Evolutionary conservation across 345 rosid species (phyloP).

Genomic region (Corymbia maculata): DNA sequence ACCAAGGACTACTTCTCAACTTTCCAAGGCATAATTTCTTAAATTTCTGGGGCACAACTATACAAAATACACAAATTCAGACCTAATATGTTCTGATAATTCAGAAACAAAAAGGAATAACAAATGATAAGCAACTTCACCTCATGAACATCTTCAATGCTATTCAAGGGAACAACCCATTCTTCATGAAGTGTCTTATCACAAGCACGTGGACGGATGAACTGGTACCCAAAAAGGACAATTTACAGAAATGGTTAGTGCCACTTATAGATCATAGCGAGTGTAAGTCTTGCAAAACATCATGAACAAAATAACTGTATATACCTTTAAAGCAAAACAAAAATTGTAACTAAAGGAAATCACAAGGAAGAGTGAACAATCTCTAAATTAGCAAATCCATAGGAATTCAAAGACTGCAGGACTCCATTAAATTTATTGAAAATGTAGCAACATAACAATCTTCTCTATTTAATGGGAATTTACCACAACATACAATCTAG

Average conservation of each 20-base stretch:
- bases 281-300: background rate
- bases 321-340: background rate
- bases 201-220: constrained; percentile 74
- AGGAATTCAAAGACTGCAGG: background rate
- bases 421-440: background rate
- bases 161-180: constrained; percentile 68
- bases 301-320: background rate
- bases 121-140: constrained; percentile 17
- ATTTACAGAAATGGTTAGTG: background rate
- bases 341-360: background rate
- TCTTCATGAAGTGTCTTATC: constrained; percentile 89
- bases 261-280: background rate
- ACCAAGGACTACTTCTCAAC: constrained; percentile 87
- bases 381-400: background rate
- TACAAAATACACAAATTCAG: background rate
- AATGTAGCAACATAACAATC: background rate
- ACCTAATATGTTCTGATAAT: background rate
- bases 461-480: background rate
- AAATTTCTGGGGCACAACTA: constrained; percentile 52
- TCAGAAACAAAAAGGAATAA: background rate
- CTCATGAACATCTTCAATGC: constrained; percentile 72
- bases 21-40: constrained; percentile 71
- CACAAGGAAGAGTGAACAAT: background rate
- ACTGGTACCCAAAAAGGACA: constrained; percentile 21
- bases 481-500: no score